These are phyloP conservation scores for Paraphaeosphaeria sporulosa DNA, from an alignment of 2,329 filamentous ascomycete species.

Conservation along the genomic window DNA sequence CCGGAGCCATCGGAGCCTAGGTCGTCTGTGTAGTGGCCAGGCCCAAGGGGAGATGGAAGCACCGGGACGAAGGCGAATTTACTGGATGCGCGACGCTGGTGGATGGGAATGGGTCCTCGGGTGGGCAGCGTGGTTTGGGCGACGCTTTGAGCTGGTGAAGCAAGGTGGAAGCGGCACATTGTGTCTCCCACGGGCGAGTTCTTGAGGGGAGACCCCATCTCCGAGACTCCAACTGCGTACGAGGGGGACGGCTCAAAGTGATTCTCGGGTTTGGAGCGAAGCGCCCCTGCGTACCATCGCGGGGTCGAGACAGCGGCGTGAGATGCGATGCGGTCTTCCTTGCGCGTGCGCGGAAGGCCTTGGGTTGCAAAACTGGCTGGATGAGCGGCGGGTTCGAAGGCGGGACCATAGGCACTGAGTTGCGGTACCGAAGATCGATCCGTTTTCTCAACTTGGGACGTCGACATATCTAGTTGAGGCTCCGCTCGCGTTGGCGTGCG, in stretches of 20 bases:
- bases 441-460: background rate
- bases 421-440: background rate
- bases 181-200: background rate
- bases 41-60: constrained; percentile 11
- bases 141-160: background rate
- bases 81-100: background rate
- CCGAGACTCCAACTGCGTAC: background rate
- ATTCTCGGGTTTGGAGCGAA: background rate
- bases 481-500: background rate
- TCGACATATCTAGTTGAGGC: background rate
- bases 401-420: background rate
- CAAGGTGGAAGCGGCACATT: background rate
- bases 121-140: background rate
- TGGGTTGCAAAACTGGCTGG: background rate
- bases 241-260: background rate
- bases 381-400: background rate
- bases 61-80: constrained; percentile 6
- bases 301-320: background rate
- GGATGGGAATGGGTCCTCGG: background rate
- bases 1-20: constrained; percentile 10
- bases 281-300: no score
- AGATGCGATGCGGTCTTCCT: background rate
- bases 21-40: constrained; percentile 5
- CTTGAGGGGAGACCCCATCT: background rate
- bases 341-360: background rate